Evolutionary conservation across 1,284 basidiomycete genomes (phyloP), one percentile per base, ranked within the genome.

Genomic region (Pseudozyma pruni): DNA sequence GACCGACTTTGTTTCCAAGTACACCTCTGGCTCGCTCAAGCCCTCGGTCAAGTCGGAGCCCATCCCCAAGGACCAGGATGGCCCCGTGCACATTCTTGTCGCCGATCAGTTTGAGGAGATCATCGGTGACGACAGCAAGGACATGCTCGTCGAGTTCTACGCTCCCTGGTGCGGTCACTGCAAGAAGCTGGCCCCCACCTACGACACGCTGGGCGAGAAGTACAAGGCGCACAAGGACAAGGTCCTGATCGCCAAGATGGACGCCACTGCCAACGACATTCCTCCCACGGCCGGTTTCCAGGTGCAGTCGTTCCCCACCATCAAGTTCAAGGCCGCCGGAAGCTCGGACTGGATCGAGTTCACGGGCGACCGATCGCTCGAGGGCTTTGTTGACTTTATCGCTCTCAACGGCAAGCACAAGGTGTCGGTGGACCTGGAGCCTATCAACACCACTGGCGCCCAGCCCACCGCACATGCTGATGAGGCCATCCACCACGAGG

Each of bases 291-390:
- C 91, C 50, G 89, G 91, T 31, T 97, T 98, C 92, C 88, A 63
- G 49, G 75, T 83, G 25, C 58, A 75, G 49, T 90, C 92, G 43
- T 98, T 96, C 92, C 95, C 95, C 9, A 98, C 96, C 2, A 84
- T 98, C 83, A 98, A 98, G 84, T 96, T 99, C 88, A 93, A 94
- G 85, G 88, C 90, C 10, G 95, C 96, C 22, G 94, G 95, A 51
- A 85, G 88, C 40, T 86, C 86, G 59, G 89, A 91, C 57, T 98
- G 94, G 85, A 85, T 97, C 64, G 93, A 97, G 83, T 81, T 79
- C 54, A 71, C 64, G 35, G 80, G 80, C 50, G 80, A 81, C 62
- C 75, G 80, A 46, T 74, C 76, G 55, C 68, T 81, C 42, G 80
- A 81, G 52, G 74, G 74, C 50, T 77, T 81, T 57, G 69, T 76